A percentile compares a stretch with the other conserved stretches of the same genome.
These are phyloP conservation scores for Trichosporon faecale DNA, from an alignment of 1,284 basidiomycete species.

Conservation along the genomic window DNA sequence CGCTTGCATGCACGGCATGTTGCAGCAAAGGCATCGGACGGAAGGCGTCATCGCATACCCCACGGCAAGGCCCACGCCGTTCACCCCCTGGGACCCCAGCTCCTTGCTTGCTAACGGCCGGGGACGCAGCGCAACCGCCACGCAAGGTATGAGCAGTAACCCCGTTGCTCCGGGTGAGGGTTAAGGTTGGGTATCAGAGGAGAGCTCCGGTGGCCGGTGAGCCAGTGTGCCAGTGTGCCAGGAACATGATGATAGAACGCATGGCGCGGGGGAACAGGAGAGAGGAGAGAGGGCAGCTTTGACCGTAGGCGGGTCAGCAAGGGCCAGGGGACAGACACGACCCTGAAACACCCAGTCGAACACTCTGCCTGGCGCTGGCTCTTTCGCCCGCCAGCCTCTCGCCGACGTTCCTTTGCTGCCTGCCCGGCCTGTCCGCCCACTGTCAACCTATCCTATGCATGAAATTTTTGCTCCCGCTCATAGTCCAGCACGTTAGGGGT, in stretches of 20 bases:
- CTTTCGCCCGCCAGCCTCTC: not conserved
- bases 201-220: not conserved
- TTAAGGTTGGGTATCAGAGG: not conserved
- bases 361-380: not conserved
- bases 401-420: not conserved
- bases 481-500: not conserved
- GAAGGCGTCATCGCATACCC: slow-evolving; percentile 3
- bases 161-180: slow-evolving; percentile 5
- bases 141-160: not conserved
- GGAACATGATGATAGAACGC: not conserved
- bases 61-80: not conserved
- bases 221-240: not conserved
- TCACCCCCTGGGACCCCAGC: slow-evolving; percentile 1
- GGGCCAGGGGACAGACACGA: not conserved
- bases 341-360: not conserved
- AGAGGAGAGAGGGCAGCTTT: too few relatives aligned
- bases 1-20: not conserved
- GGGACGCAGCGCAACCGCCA: not conserved
- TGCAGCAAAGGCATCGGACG: not conserved
- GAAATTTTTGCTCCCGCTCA: slow-evolving; percentile 7
- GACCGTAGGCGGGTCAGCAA: not conserved
- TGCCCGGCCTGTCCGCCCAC: not conserved
- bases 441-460: not conserved
- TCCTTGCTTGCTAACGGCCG: not conserved
- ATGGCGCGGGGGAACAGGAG: not conserved